A percentile compares a stretch with the other conserved stretches of the same genome.
phyloP scores from a whole-genome alignment of 768 basidiomycete genomes.

The Collybiopsis confluens region DNA sequence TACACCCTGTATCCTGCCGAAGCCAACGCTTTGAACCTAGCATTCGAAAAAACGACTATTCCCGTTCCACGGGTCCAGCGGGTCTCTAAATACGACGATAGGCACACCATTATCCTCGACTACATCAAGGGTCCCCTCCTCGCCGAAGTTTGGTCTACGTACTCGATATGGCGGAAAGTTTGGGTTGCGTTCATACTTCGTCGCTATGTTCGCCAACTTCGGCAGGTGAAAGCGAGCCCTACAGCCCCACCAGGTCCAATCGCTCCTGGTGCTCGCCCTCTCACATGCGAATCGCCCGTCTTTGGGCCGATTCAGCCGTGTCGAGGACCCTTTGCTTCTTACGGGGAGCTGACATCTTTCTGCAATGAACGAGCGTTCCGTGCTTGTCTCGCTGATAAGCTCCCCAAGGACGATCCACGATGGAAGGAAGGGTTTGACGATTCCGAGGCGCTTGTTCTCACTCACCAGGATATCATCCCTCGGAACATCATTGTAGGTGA shows the following conservation, averaged over 20 bases:
- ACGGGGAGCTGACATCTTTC: conserved; percentile 12
- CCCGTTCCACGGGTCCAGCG: conserved; percentile 16
- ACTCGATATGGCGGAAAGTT: conserved; percentile 13
- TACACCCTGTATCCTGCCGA: not conserved
- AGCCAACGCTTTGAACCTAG: not conserved
- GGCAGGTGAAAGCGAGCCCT: not conserved
- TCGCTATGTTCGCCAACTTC: conserved; percentile 17
- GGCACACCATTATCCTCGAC: conserved; percentile 15
- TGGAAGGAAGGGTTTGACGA: conserved; percentile 13
- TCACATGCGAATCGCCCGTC: conserved; percentile 9
- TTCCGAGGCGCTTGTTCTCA: conserved; percentile 19
- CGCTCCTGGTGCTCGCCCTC: conserved; percentile 6
- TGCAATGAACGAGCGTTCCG: conserved; percentile 10
- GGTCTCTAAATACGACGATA: conserved; percentile 8
- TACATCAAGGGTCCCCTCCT: conserved; percentile 15
- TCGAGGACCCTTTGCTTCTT: conserved; percentile 14
- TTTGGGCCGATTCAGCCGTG: not conserved
- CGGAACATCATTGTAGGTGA: conserved; percentile 16
- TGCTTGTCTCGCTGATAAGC: not conserved
- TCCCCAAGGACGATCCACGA: conserved; percentile 8
- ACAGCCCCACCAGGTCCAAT: conserved; percentile 13
- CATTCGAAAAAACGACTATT: conserved; percentile 13
- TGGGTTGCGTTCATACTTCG: conserved; percentile 17
- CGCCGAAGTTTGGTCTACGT: conserved; percentile 12
- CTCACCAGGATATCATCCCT: conserved; percentile 16